A percentile compares a stretch with the other conserved stretches of the same genome.
These are phyloP conservation scores for Cornus suecica DNA, from an alignment of 148 eudicot genomes.

Conservation along the genomic window DNA sequence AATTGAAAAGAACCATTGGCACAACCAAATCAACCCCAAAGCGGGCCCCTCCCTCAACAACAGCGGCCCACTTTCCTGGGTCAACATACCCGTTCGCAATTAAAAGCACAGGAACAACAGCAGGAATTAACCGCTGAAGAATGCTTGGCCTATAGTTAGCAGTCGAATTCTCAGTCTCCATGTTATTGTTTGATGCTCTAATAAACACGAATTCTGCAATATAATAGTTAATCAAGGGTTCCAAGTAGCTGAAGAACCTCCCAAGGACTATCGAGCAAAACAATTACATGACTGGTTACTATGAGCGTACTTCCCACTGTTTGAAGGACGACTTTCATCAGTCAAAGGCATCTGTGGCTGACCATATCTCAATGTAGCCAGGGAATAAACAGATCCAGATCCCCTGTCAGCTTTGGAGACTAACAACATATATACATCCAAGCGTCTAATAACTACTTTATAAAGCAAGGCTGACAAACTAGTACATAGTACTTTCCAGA, in stretches of 20 bases:
- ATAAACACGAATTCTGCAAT: slow-evolving; percentile 6
- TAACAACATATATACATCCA: background rate
- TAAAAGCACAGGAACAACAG: slow-evolving; percentile 54
- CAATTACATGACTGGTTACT: background rate
- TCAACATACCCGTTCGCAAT: slow-evolving; percentile 74
- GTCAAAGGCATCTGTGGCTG: background rate
- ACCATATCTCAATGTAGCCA: background rate
- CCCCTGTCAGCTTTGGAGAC: background rate
- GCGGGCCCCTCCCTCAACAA: slow-evolving; percentile 83
- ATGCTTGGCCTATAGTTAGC: slow-evolving; percentile 22
- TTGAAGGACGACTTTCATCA: background rate
- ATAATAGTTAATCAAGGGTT: background rate
- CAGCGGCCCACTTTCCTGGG: slow-evolving; percentile 92
- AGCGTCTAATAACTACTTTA: background rate
- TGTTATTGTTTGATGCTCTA: slow-evolving; percentile 19
- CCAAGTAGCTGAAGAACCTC: background rate
- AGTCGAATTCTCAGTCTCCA: slow-evolving; percentile 35
- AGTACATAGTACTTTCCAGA: background rate
- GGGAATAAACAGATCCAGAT: background rate
- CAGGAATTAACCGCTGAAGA: slow-evolving; percentile 47
- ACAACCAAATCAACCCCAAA: slow-evolving; percentile 65
- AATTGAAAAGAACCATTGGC: slow-evolving; percentile 51
- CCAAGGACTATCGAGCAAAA: background rate
- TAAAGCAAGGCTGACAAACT: background rate
- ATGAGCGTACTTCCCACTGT: background rate